phyloP scores from a whole-genome alignment of 805 yeast species.

The Yamadazyma sp. region DNA sequence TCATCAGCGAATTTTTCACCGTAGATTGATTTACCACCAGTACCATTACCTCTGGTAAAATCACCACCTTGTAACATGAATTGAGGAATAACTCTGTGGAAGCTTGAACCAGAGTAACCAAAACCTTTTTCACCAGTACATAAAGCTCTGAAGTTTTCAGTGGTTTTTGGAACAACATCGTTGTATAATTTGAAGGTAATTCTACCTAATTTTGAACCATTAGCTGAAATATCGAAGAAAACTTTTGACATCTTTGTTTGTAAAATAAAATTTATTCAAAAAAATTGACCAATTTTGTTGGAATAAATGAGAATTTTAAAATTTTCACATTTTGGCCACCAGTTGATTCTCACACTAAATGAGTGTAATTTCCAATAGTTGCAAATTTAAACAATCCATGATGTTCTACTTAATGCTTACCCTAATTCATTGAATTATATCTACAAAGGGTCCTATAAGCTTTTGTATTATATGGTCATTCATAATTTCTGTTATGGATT shows the following conservation, averaged over 20 bases:
- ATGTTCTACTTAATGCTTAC: too few species aligned
- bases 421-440: too few species aligned
- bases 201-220: constrained; percentile 75
- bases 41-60: constrained; percentile 69
- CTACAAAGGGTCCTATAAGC: too few species aligned
- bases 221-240: constrained; percentile 78
- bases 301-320: too few species aligned
- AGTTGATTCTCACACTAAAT: too few species aligned
- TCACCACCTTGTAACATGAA: constrained; percentile 90
- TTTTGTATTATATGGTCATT: too few species aligned
- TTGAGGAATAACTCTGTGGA: constrained; percentile 97
- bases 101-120: constrained; percentile 80
- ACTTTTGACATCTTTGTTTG: constrained; percentile 50
- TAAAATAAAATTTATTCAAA: constrained; percentile 1
- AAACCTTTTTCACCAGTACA: constrained; percentile 93
- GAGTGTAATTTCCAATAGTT: too few species aligned
- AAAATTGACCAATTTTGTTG: too few species aligned
- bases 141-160: constrained; percentile 77
- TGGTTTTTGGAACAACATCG: constrained; percentile 68
- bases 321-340: too few species aligned
- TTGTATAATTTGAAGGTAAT: constrained; percentile 67
- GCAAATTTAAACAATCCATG: too few species aligned
- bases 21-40: constrained; percentile 89
- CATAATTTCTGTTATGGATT: too few species aligned
- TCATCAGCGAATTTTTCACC: constrained; percentile 65